Percentiles rank a stretch among this genome's conserved stretches.
These are phyloP conservation scores for Penicillium odoratum DNA, from an alignment of 495 filamentous ascomycete species.

Conservation along the genomic window DNA sequence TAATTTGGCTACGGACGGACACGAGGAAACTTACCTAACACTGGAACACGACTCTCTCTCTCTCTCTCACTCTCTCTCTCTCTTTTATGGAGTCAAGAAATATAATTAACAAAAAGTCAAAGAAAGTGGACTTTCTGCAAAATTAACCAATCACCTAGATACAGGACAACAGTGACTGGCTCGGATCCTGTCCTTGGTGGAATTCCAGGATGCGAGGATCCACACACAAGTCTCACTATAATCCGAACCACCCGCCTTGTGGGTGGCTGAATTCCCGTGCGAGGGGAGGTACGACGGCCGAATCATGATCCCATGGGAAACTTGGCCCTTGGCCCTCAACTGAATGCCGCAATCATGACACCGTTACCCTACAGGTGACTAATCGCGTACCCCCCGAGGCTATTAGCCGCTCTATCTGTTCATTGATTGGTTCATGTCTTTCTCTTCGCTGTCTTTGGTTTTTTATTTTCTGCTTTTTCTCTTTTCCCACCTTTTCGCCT, in stretches of 20 bases:
- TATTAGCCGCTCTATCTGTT: conserved; percentile 16
- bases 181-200: conserved; percentile 23
- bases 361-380: conserved; percentile 27
- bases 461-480: conserved; percentile 2
- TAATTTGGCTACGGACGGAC: not conserved
- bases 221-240: conserved; percentile 22
- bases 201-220: conserved; percentile 28
- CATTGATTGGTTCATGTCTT: conserved; percentile 8
- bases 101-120: conserved; percentile 5
- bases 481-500: not conserved
- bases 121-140: not conserved
- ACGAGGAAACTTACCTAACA: conserved; percentile 1
- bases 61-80: too few relatives aligned
- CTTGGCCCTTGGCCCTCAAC: conserved; percentile 1
- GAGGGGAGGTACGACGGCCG: conserved; percentile 15
- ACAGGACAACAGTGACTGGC: conserved; percentile 13
- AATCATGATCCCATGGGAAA: conserved; percentile 22
- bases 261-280: conserved; percentile 20
- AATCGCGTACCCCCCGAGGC: conserved; percentile 25
- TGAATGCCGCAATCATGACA: conserved; percentile 11
- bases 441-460: conserved; percentile 7
- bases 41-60: too few relatives aligned
- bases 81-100: not conserved
- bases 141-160: conserved; percentile 1
- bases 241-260: conserved; percentile 29